phyloP scores from a whole-genome alignment of 257 asterid genomes.

The Lithospermum erythrorhizon region DNA sequence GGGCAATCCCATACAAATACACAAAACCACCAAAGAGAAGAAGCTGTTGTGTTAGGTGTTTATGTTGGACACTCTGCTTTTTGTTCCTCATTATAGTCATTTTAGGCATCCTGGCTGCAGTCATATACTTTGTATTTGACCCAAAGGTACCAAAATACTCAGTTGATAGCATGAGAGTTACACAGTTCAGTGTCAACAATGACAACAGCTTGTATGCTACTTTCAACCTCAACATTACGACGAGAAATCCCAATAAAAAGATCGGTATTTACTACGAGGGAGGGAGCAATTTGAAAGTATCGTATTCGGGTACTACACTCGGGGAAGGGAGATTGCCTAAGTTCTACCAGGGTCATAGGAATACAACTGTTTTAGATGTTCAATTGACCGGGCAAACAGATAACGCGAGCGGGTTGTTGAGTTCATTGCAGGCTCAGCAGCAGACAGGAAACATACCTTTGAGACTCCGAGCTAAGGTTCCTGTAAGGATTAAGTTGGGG shows the following conservation, averaged over 20 bases:
- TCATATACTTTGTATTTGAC: slow-evolving; percentile 52
- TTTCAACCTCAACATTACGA: slow-evolving; percentile 59
- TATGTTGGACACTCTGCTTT: slow-evolving; percentile 56
- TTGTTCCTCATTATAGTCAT: slow-evolving; percentile 27
- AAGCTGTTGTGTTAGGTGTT: slow-evolving; percentile 44
- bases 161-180: slow-evolving; percentile 51
- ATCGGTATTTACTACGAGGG: slow-evolving; percentile 73
- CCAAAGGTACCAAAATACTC: slow-evolving; percentile 80
- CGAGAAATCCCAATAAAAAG: slow-evolving; percentile 73
- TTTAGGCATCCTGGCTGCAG: slow-evolving; percentile 45
- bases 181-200: slow-evolving; percentile 30
- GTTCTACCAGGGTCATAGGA: slow-evolving; percentile 92
- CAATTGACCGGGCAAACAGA: slow-evolving; percentile 52
- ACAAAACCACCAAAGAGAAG: slow-evolving; percentile 43
- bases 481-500: slow-evolving; percentile 75
- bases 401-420: slow-evolving; percentile 46
- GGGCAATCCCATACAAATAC: slow-evolving; percentile 32
- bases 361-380: slow-evolving; percentile 55
- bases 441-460: slow-evolving; percentile 59
- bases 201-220: slow-evolving; percentile 59
- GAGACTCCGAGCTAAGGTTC: slow-evolving; percentile 52
- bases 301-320: slow-evolving; percentile 44
- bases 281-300: slow-evolving; percentile 65
- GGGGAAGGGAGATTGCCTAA: slow-evolving; percentile 75
- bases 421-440: slow-evolving; percentile 48